Evolutionary conservation across 2,329 filamentous ascomycete genomes (phyloP).

Genomic region (Hypomyces perniciosus): DNA sequence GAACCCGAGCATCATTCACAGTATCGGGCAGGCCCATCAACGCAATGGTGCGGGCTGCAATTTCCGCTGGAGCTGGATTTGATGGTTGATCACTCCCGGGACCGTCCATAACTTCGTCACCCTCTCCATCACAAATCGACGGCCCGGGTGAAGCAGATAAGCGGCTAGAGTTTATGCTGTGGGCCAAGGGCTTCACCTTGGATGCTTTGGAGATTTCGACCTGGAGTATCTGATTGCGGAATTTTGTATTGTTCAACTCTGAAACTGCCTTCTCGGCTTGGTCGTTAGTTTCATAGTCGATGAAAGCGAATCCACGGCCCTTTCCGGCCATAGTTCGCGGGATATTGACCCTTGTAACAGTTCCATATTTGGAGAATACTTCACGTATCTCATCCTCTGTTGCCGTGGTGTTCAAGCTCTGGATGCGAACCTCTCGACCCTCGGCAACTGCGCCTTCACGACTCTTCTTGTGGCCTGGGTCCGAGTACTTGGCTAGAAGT

Average conservation of each 20-base stretch:
- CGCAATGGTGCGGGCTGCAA: constrained; percentile 65
- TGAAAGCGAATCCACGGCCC: constrained; percentile 72
- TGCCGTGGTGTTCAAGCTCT: constrained; percentile 56
- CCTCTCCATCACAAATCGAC: constrained; percentile 29
- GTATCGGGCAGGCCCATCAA: constrained; percentile 87
- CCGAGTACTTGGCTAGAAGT: constrained; percentile 75
- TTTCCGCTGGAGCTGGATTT: constrained; percentile 41
- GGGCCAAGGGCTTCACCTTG: constrained; percentile 52
- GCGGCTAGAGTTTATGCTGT: constrained; percentile 30
- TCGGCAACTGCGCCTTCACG: constrained; percentile 79
- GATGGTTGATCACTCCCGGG: constrained; percentile 13
- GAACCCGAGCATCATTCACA: constrained; percentile 79
- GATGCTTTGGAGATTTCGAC: constrained; percentile 56
- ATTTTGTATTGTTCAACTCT: constrained; percentile 63
- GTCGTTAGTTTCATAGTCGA: constrained; percentile 67
- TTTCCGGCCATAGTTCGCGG: constrained; percentile 61
- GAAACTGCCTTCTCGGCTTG: constrained; percentile 60
- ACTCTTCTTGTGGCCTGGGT: constrained; percentile 70
- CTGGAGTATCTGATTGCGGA: constrained; percentile 60
- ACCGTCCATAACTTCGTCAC: constrained; percentile 35
- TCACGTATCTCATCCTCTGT: constrained; percentile 64
- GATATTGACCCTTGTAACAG: constrained; percentile 65
- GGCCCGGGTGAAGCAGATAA: constrained; percentile 30
- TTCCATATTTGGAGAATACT: constrained; percentile 70
- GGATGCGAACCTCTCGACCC: constrained; percentile 77